Evolutionary conservation across 192 early-diverging fungal species (phyloP).

Genomic region (Pilobolus umbonatus): DNA sequence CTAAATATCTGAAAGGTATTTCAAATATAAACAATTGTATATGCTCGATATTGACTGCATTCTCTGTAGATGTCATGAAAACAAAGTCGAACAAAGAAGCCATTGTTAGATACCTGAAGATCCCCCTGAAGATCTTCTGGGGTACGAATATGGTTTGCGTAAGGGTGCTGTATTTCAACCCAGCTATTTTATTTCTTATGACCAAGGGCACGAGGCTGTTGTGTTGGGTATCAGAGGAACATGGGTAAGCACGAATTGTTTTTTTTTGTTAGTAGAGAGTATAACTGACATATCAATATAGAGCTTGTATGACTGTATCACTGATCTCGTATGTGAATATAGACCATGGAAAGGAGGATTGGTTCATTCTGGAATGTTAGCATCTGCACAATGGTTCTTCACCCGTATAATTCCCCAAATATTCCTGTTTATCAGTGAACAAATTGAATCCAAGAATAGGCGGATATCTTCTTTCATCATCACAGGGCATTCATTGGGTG

Average conservation of each 20-base stretch:
- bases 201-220: constrained; percentile 55
- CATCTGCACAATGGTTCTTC: constrained; percentile 65
- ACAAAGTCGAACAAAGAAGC: constrained; percentile 62
- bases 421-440: constrained; percentile 37
- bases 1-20: constrained; percentile 35
- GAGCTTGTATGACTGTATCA: constrained; percentile 69
- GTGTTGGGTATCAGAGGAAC: constrained; percentile 70
- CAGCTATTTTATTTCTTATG: constrained; percentile 69
- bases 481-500: constrained; percentile 66
- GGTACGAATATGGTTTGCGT: constrained; percentile 63
- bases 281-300: constrained; percentile 6
- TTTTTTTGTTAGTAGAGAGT: background rate
- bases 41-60: too few species aligned
- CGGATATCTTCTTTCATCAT: constrained; percentile 46
- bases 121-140: constrained; percentile 63
- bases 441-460: constrained; percentile 22
- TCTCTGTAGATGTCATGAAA: constrained; percentile 55
- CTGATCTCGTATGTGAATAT: constrained; percentile 78
- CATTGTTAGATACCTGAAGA: constrained; percentile 58
- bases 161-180: constrained; percentile 63
- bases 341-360: constrained; percentile 74
- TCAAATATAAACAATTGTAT: background rate
- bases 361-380: constrained; percentile 72
- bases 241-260: constrained; percentile 46
- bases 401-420: constrained; percentile 56